These are phyloP conservation scores for Coniochaeta sp. DNA, from an alignment of 2,329 filamentous ascomycete species.

Conservation along the genomic window DNA sequence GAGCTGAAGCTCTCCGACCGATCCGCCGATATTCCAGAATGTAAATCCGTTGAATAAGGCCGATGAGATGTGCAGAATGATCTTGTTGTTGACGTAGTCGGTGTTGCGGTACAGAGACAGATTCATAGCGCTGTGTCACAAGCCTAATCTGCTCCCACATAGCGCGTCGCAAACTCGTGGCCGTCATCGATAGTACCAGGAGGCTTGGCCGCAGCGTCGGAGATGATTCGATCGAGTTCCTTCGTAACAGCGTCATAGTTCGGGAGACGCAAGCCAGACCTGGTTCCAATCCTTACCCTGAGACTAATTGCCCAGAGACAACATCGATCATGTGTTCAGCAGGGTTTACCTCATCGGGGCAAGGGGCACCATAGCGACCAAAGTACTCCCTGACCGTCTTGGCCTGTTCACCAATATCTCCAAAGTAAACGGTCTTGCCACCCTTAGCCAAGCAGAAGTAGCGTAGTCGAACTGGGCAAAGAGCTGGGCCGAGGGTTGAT, in stretches of 20 bases:
- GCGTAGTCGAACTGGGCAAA: constrained; percentile 44
- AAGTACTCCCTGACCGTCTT: constrained; percentile 47
- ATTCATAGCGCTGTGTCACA: too few species aligned
- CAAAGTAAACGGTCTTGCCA: constrained; percentile 25
- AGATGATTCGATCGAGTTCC: constrained; percentile 61
- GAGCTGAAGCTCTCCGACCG: constrained; percentile 58
- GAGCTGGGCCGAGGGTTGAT: constrained; percentile 35
- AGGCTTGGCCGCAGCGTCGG: constrained; percentile 30
- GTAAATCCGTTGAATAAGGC: constrained; percentile 66
- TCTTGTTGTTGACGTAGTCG: constrained; percentile 55
- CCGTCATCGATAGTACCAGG: too few species aligned
- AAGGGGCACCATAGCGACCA: constrained; percentile 46
- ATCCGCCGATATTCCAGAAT: constrained; percentile 55
- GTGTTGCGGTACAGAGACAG: constrained; percentile 63
- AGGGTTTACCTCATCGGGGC: too few species aligned
- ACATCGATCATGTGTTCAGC: too few species aligned
- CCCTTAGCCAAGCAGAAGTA: too few species aligned
- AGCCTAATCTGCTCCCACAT: too few species aligned
- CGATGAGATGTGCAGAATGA: constrained; percentile 55
- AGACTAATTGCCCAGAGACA: too few species aligned
- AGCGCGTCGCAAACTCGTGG: too few species aligned
- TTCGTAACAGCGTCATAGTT: too few species aligned
- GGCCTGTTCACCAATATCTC: constrained; percentile 15
- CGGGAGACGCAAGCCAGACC: too few species aligned
- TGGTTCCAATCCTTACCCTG: too few species aligned